phyloP scores from a whole-genome alignment of 2,329 filamentous ascomycete genomes.

The Metarhizium robertsii region DNA sequence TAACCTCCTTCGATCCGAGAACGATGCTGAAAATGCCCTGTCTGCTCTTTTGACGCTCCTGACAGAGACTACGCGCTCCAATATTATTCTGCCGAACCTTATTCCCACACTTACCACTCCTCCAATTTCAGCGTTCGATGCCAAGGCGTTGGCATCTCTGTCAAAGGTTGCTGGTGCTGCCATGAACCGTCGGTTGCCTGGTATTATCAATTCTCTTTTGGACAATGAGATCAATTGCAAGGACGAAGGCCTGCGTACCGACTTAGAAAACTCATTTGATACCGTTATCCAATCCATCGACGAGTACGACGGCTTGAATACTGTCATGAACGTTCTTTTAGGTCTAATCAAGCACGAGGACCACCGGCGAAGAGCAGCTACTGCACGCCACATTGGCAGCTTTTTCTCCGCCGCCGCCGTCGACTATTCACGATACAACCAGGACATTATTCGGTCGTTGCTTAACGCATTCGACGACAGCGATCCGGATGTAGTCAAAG shows the following conservation, averaged over 20 bases:
- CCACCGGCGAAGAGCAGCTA: constrained; percentile 70
- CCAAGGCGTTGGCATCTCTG: constrained; percentile 83
- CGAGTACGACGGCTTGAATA: constrained; percentile 91
- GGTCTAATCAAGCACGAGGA: constrained; percentile 87
- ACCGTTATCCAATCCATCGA: constrained; percentile 87
- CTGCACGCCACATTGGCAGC: constrained; percentile 68
- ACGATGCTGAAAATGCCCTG: constrained; percentile 83
- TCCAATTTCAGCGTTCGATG: constrained; percentile 91
- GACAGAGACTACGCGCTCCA: constrained; percentile 86
- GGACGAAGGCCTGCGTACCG: constrained; percentile 62
- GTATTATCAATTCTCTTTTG: constrained; percentile 88
- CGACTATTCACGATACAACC: constrained; percentile 93
- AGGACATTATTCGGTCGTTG: constrained; percentile 83
- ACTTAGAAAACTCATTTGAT: constrained; percentile 76
- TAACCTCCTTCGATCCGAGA: constrained; percentile 75
- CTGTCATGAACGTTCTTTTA: constrained; percentile 88
- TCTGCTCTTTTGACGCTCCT: constrained; percentile 88
- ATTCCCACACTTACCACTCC: constrained; percentile 86
- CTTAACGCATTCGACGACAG: constrained; percentile 87
- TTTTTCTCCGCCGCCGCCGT: constrained; percentile 77
- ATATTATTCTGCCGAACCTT: constrained; percentile 92
- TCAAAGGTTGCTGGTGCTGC: constrained; percentile 83
- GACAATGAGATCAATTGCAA: constrained; percentile 76
- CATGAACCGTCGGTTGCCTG: constrained; percentile 83
- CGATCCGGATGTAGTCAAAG: constrained; percentile 76